Base-by-base conservation (phyloP, 2,329 filamentous ascomycete genomes). In the Metarhizium humberi region DNA sequence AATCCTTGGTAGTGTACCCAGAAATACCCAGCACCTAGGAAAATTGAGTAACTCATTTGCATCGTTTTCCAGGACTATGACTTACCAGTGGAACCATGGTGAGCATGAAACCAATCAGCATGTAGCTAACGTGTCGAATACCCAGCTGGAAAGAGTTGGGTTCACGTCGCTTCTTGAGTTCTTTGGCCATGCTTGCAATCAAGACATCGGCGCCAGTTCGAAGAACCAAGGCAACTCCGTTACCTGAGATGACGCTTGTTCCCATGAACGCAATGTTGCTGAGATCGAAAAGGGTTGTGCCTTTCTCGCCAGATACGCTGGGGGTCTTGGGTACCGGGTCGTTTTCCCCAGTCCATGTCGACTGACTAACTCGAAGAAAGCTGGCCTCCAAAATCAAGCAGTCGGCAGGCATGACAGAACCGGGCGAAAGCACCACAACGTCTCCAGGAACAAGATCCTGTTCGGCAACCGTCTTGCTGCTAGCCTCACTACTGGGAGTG, bases 271-370 rank as follows among this genome's bases (percentile, higher is more conserved):
- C 63, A 46, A 67, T 56, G 50, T 65, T 67, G 10, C 48, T 48
- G 6, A 65, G 40, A 49, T 67, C 65, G 32, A 66, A 67, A 6
- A 65, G 52, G 0, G 59, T 57, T 10, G 51, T 52, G 2, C 59
- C 57, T 32, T 65, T 66, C 38, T 61, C 59, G 30, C 59, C 62
- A 11, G 25, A 42, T 2, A 30, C 13, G 14, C 52, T 56, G 1
- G 63, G 50, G 1, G 50, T 45, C 54, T 67, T 67, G 18, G 60
- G 52, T 2, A 63, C 62, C 3, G 65, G 64, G 8, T 59, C 60
- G 51, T 56, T 66, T 52, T 67, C 65, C n/a, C 65, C 65, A 0
- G 63, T 67, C 63, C 64, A 66, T 14, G 62, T 64, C n/a, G 64
- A 66, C 52, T 66, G 64, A 38, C 64, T 63, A 51, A 66, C 56